A percentile compares a stretch with the other conserved stretches of the same genome.
phyloP scores from a whole-genome alignment of 2,329 filamentous ascomycete species.

The Ascosphaera acerosa region DNA sequence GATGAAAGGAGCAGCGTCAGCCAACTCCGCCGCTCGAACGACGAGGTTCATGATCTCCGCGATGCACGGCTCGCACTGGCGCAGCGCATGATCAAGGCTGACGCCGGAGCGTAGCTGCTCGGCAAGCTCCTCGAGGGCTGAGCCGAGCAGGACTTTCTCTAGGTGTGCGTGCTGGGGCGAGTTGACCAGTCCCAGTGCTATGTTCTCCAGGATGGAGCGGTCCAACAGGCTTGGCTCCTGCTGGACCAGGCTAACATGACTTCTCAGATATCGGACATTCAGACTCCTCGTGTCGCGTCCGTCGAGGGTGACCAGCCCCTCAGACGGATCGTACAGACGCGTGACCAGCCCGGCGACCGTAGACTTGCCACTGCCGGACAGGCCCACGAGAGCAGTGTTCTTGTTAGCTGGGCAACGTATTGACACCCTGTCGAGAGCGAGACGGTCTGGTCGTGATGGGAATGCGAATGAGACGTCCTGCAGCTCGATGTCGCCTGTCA shows the following conservation, averaged over 20 bases:
- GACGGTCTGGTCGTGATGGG: constrained; percentile 11
- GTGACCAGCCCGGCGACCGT: constrained; percentile 12
- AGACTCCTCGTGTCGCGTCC: constrained; percentile 47
- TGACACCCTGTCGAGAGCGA: constrained; percentile 16
- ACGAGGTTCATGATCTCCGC: constrained; percentile 23
- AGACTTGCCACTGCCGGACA: constrained; percentile 25
- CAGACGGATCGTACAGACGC: constrained; percentile 53
- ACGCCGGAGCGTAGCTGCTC: constrained; percentile 26
- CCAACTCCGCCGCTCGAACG: constrained; percentile 25
- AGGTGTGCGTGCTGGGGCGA: constrained; percentile 10
- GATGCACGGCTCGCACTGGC: constrained; percentile 19
- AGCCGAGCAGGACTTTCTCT: constrained; percentile 23
- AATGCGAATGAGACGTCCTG: constrained; percentile 24
- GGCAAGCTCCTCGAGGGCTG: constrained; percentile 26
- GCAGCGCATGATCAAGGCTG: constrained; percentile 22
- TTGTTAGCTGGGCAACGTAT: constrained; percentile 54
- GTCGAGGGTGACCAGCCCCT: constrained; percentile 48
- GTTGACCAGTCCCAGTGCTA: constrained; percentile 26
- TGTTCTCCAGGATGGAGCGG: constrained; percentile 62
- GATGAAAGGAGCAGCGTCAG: constrained; percentile 34
- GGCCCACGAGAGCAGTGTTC: constrained; percentile 51
- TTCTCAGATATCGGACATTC: constrained; percentile 57
- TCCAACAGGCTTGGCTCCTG: constrained; percentile 71
- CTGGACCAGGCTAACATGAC: constrained; percentile 61
- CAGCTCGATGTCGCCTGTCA: constrained; percentile 12